These are phyloP conservation scores for Dactylonectria estremocensis DNA, from an alignment of 2,329 filamentous ascomycete species.

Conservation along the genomic window DNA sequence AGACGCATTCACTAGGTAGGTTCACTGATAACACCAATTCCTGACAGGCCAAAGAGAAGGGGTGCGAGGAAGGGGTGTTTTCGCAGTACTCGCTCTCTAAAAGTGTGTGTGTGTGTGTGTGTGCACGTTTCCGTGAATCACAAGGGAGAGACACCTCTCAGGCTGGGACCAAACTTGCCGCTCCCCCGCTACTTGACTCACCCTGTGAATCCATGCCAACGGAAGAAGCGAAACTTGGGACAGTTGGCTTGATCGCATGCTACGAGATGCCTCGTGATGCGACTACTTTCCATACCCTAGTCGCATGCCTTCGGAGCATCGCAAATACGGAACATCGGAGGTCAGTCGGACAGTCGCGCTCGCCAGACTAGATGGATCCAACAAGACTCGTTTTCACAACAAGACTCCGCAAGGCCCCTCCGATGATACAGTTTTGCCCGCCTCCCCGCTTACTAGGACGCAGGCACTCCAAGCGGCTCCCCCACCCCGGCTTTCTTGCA, in stretches of 20 bases:
- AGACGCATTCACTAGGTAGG: conserved; percentile 3
- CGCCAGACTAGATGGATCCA: conserved; percentile 6
- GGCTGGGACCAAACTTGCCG: conserved; percentile 2
- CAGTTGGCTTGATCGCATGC: neutral
- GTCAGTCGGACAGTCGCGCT: conserved; percentile 1
- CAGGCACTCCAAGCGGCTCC: conserved; percentile 1
- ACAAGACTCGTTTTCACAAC: neutral
- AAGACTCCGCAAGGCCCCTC: neutral
- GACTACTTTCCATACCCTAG: neutral
- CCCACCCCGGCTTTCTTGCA: conserved; percentile 3
- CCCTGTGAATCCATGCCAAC: neutral
- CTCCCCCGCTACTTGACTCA: conserved; percentile 22
- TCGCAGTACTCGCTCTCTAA: conserved; percentile 8
- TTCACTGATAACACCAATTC: neutral
- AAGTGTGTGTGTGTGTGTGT: too few species aligned
- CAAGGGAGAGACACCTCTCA: conserved; percentile 1
- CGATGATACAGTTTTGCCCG: neutral
- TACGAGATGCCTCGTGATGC: conserved; percentile 2
- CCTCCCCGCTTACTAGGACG: neutral
- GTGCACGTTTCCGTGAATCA: conserved; percentile 9
- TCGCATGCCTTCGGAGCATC: conserved; percentile 19
- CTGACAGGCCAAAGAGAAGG: neutral
- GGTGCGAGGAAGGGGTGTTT: conserved; percentile 11
- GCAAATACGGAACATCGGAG: conserved; percentile 21
- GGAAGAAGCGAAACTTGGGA: neutral